Conservation (phyloP, 1,284 basidiomycete genomes). For the Irpex sp. region DNA sequence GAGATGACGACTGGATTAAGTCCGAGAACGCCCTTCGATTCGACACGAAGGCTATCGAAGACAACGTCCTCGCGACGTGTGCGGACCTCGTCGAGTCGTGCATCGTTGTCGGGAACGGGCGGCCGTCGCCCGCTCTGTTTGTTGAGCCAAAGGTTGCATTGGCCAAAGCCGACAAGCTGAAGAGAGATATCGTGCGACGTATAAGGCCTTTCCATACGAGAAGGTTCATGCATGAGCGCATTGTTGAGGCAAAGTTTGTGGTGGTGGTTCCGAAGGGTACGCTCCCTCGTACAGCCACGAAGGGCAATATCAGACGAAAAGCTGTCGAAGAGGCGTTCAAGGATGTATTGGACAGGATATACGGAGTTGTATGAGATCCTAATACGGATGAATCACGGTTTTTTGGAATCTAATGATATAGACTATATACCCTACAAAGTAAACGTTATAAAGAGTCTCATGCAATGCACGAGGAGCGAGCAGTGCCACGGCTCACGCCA, state of each 20-base stretch:
- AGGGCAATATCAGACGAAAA: conserved; percentile 63
- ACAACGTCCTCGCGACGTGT: conserved; percentile 56
- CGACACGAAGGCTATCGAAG: conserved; percentile 73
- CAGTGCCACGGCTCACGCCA: background rate
- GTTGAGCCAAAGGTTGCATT: conserved; percentile 46
- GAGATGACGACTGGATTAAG: conserved; percentile 78
- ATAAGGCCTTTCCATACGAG: conserved; percentile 57
- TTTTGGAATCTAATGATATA: background rate
- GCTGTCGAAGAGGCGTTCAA: conserved; percentile 58
- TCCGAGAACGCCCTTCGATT: conserved; percentile 67
- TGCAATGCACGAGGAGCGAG: too few relatives aligned
- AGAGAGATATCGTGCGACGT: conserved; percentile 57
- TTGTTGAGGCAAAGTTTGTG: conserved; percentile 50
- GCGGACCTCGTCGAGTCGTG: conserved; percentile 52
- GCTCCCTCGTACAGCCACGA: conserved; percentile 62
- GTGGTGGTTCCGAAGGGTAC: conserved; percentile 51
- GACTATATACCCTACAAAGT: background rate
- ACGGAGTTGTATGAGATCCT: conserved; percentile 1
- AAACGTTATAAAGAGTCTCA: too few relatives aligned
- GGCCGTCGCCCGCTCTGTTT: conserved; percentile 65
- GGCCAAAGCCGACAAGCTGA: conserved; percentile 40
- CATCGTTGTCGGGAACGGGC: conserved; percentile 61
- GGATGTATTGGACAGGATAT: conserved; percentile 48
- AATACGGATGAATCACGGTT: background rate
- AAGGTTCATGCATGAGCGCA: conserved; percentile 65